Evolutionary conservation across 2,329 filamentous ascomycete species (phyloP).

Genomic region (Botrytis paeoniae): DNA sequence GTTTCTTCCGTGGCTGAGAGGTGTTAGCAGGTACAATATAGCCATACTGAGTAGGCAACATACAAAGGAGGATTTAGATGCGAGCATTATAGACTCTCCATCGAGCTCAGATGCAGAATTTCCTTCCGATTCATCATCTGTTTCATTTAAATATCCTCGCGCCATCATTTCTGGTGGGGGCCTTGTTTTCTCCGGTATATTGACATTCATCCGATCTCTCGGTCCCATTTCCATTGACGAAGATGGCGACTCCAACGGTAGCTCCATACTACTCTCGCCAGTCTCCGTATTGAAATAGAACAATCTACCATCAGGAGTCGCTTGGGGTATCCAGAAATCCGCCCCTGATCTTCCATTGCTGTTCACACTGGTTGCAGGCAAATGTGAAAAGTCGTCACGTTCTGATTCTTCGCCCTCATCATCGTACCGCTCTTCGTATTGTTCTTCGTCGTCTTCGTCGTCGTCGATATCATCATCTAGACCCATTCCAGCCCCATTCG

Average conservation of each 20-base stretch:
- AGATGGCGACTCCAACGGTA: constrained; percentile 86
- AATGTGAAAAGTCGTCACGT: constrained; percentile 51
- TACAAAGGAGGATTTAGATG: constrained; percentile 67
- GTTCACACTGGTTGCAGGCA: constrained; percentile 67
- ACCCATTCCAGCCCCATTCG: constrained; percentile 47
- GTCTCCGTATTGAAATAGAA: constrained; percentile 99
- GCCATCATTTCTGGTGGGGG: constrained; percentile 91
- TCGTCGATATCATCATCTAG: constrained; percentile 62
- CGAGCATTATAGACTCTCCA: constrained; percentile 68
- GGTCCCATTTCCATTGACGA: constrained; percentile 80
- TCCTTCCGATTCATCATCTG: constrained; percentile 82
- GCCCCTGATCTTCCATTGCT: constrained; percentile 73
- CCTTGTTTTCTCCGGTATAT: constrained; percentile 83
- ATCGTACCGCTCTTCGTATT: constrained; percentile 56
- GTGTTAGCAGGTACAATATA: constrained; percentile 30
- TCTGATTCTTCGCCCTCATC: constrained; percentile 66
- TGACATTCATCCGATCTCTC: constrained; percentile 82
- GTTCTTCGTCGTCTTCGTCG: constrained; percentile 65
- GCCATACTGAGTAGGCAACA: constrained; percentile 37
- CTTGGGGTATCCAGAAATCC: constrained; percentile 98
- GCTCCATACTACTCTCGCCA: constrained; percentile 88
- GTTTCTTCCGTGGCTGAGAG: constrained; percentile 55
- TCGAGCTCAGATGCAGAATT: constrained; percentile 85
- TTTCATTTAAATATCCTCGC: constrained; percentile 74
- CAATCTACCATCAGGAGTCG: constrained; percentile 84